Conservation (phyloP, 176 grass and related monocot species). For the Musa troglodytarum region DNA sequence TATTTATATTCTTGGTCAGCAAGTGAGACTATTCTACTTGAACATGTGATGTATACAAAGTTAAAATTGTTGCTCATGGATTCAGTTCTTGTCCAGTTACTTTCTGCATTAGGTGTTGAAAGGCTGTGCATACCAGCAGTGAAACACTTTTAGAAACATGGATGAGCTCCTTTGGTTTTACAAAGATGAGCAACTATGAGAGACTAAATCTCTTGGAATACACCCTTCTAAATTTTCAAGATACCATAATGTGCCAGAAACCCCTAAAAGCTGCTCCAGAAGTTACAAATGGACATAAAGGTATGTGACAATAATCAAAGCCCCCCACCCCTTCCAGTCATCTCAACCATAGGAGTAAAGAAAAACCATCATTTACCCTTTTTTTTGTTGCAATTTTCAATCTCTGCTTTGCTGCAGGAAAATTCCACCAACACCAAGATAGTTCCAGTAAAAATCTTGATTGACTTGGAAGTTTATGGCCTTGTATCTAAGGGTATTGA, state of each 20-base stretch:
- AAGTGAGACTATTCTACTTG: no score
- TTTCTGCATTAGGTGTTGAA: slow-evolving; percentile 8
- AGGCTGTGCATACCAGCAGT: slow-evolving; percentile 16
- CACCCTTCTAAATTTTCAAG: slow-evolving; percentile 15
- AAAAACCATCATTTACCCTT: neutral
- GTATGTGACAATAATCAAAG: neutral
- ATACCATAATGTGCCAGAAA: slow-evolving; percentile 13
- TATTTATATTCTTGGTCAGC: no score
- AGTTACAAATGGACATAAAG: neutral
- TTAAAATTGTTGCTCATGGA: neutral
- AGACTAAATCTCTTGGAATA: slow-evolving; percentile 6
- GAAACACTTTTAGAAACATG: slow-evolving; percentile 1
- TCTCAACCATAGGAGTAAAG: neutral
- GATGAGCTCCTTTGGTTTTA: slow-evolving; percentile 11
- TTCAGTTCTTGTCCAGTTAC: slow-evolving; percentile 1
- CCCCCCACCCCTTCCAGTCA: neutral
- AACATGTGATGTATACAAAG: neutral
- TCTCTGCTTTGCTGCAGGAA: no score
- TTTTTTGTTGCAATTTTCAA: neutral
- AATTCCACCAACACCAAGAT: neutral
- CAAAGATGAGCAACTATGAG: neutral
- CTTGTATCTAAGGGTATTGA: neutral
- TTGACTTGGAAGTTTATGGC: neutral
- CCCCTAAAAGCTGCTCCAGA: neutral
- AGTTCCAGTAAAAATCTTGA: neutral